A percentile compares a stretch with the other conserved stretches of the same genome.
Evolutionary conservation across 805 yeast species (phyloP).

Genomic region (Candida vaughaniae): DNA sequence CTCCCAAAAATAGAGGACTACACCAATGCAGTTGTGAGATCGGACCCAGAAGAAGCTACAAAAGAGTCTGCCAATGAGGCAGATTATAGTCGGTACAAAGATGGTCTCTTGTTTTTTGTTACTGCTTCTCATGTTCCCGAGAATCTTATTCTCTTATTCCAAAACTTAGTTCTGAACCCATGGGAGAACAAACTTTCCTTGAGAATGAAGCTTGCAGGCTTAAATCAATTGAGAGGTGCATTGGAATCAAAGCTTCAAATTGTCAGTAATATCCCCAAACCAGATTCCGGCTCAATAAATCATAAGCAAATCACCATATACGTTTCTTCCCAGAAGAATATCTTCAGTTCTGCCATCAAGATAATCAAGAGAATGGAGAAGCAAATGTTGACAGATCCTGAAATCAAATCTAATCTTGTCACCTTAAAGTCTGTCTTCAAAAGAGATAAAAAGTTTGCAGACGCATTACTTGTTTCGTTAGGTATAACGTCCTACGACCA

Average conservation of each 20-base stretch:
- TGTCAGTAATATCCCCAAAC: constrained; percentile 9
- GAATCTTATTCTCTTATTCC: constrained; percentile 52
- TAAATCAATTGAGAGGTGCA: constrained; percentile 52
- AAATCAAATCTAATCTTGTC: constrained; percentile 43
- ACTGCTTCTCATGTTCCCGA: constrained; percentile 38
- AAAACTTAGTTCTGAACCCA: constrained; percentile 47
- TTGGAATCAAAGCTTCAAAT: constrained; percentile 50
- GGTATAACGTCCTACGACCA: constrained; percentile 59
- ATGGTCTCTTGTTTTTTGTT: constrained; percentile 41
- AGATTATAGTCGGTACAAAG: constrained; percentile 19
- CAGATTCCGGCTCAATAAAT: constrained; percentile 7
- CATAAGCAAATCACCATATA: constrained; percentile 41
- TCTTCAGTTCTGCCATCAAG: constrained; percentile 48
- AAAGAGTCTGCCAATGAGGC: not conserved
- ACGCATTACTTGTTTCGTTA: constrained; percentile 53
- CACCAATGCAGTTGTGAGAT: constrained; percentile 34
- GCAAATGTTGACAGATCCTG: constrained; percentile 31
- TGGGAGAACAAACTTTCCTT: constrained; percentile 48
- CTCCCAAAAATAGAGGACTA: constrained; percentile 36
- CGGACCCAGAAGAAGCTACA: constrained; percentile 2
- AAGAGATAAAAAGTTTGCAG: constrained; percentile 51
- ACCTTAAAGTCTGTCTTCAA: constrained; percentile 60
- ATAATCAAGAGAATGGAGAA: constrained; percentile 47
- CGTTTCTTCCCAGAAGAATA: constrained; percentile 46
- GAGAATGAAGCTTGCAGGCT: constrained; percentile 62